These are phyloP conservation scores for Diutina pseudorugosa DNA, from an alignment of 1,139 yeast species.

Conservation along the genomic window DNA sequence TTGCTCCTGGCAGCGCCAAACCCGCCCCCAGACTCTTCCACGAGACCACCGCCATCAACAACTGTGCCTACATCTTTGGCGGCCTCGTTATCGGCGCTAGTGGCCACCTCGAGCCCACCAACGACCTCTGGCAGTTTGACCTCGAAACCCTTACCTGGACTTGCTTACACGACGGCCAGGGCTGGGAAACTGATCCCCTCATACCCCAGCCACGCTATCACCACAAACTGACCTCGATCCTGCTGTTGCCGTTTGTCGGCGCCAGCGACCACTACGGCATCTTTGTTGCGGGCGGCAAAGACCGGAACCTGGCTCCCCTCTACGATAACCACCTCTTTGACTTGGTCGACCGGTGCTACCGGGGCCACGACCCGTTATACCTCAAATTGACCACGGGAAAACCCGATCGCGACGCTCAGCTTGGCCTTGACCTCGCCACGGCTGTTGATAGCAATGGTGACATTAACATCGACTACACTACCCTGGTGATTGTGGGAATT, in stretches of 20 bases:
- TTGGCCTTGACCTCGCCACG: slow-evolving; percentile 11
- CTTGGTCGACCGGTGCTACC: slow-evolving; percentile 33
- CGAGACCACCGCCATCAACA: slow-evolving; percentile 37
- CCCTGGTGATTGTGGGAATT: slow-evolving; percentile 23
- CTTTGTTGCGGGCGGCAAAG: slow-evolving; percentile 50
- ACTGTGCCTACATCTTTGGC: slow-evolving; percentile 47
- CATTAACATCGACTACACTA: slow-evolving; percentile 20
- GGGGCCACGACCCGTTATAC: slow-evolving; percentile 18
- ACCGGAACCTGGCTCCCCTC: slow-evolving; percentile 25
- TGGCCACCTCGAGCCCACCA: slow-evolving; percentile 28
- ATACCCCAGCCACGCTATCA: slow-evolving; percentile 32
- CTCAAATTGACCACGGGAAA: slow-evolving; percentile 14
- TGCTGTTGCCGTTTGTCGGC: slow-evolving; percentile 28
- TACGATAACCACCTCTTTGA: slow-evolving; percentile 41
- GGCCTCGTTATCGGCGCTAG: slow-evolving; percentile 29
- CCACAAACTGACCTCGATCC: slow-evolving; percentile 37
- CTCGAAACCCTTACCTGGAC: slow-evolving; percentile 39
- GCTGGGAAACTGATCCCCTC: neutral
- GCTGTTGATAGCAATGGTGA: slow-evolving; percentile 12
- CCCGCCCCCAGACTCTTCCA: slow-evolving; percentile 52
- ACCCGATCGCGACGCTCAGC: slow-evolving; percentile 5
- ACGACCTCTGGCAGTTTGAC: slow-evolving; percentile 60
- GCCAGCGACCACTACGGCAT: slow-evolving; percentile 41
- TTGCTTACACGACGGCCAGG: slow-evolving; percentile 25
- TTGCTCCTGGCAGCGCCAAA: slow-evolving; percentile 10